Conservation (phyloP, 1,284 basidiomycete species). For the Tremellales sp. region DNA sequence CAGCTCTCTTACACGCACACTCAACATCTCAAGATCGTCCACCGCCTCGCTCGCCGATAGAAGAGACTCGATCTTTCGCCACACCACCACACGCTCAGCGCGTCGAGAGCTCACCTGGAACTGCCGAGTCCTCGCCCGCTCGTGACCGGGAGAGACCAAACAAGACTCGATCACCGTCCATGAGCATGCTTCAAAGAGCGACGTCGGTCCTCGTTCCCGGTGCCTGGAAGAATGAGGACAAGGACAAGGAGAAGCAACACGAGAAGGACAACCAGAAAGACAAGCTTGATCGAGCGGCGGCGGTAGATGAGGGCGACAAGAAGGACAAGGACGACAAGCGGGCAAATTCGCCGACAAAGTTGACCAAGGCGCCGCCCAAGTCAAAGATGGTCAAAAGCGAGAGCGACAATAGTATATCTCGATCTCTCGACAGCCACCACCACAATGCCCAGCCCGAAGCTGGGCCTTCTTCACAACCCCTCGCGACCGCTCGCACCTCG, state of each 20-base stretch:
- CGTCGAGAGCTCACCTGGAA: not conserved
- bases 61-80: not conserved
- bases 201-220: constrained; percentile 66
- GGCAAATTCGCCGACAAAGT: constrained; percentile 36
- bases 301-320: not conserved
- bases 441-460: not conserved
- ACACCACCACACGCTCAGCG: not conserved
- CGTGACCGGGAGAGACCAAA: not conserved
- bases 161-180: constrained; percentile 72
- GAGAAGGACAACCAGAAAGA: constrained; percentile 1
- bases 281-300: not conserved
- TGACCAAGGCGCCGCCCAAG: constrained; percentile 28
- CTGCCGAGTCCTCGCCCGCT: not conserved
- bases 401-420: constrained; percentile 12
- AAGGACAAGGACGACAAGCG: constrained; percentile 12
- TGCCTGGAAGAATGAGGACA: constrained; percentile 15
- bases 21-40: not conserved
- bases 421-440: not conserved
- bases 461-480: not conserved
- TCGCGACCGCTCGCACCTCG: not conserved
- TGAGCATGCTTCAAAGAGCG: constrained; percentile 89
- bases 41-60: not conserved
- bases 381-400: constrained; percentile 24
- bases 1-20: not conserved
- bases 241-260: constrained; percentile 9